A percentile compares a stretch with the other conserved stretches of the same genome.
Evolutionary conservation across 2,329 filamentous ascomycete genomes (phyloP).

Genomic region (Penicillium sp.): DNA sequence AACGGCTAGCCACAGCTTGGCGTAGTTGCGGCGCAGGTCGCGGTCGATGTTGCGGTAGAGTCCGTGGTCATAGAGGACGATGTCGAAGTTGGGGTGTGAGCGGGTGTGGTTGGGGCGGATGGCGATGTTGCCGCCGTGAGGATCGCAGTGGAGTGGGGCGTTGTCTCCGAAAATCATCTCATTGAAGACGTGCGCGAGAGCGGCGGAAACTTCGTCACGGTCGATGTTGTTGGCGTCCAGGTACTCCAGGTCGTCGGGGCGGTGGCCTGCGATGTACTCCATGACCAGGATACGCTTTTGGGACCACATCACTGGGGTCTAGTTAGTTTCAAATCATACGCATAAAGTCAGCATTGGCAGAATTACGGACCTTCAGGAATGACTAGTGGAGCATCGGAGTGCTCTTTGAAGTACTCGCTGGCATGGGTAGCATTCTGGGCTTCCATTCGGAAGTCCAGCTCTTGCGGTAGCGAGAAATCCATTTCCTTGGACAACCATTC

Average conservation of each 20-base stretch:
- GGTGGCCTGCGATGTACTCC: conserved; percentile 83
- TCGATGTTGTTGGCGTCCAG: conserved; percentile 84
- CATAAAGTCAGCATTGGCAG: not conserved
- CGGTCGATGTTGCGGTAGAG: conserved; percentile 89
- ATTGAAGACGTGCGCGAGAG: conserved; percentile 90
- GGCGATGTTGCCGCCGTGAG: conserved; percentile 93
- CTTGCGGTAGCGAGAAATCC: conserved; percentile 83
- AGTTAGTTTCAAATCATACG: conserved; percentile 12
- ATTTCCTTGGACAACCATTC: conserved; percentile 95
- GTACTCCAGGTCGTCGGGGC: conserved; percentile 84
- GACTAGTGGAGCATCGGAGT: conserved; percentile 74
- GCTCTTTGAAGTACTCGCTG: conserved; percentile 72
- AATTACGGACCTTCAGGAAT: conserved; percentile 62
- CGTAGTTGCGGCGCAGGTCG: conserved; percentile 76
- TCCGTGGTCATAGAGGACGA: conserved; percentile 95
- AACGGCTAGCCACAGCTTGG: conserved; percentile 95
- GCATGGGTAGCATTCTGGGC: conserved; percentile 78
- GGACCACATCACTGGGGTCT: conserved; percentile 70
- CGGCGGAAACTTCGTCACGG: conserved; percentile 90
- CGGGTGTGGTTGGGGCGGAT: conserved; percentile 71
- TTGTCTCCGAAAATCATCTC: conserved; percentile 96
- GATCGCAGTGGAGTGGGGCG: conserved; percentile 92
- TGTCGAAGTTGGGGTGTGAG: conserved; percentile 76
- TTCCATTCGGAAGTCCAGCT: conserved; percentile 85
- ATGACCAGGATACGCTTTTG: conserved; percentile 89